Conservation (phyloP, 2,329 filamentous ascomycete genomes). For the Scedosporium boydii region DNA sequence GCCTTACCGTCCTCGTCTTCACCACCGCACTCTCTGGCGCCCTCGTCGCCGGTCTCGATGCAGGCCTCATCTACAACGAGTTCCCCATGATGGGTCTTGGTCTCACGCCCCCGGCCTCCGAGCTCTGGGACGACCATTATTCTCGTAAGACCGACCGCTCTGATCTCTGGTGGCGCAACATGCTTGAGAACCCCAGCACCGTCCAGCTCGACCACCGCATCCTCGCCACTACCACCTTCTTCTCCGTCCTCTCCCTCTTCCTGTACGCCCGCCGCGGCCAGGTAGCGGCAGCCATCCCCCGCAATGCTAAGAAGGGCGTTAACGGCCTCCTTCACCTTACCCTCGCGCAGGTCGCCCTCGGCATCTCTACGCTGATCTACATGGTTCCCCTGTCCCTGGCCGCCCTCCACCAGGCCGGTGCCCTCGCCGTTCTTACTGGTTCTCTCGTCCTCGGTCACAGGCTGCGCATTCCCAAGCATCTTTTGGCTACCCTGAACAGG, state of each 20-base stretch:
- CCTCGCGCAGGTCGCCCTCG: slow-evolving; percentile 70
- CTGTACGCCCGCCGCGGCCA: slow-evolving; percentile 65
- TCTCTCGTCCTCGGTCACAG: slow-evolving; percentile 71
- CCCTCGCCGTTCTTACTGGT: slow-evolving; percentile 73
- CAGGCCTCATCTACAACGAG: slow-evolving; percentile 96
- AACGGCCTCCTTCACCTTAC: slow-evolving; percentile 77
- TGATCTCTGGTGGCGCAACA: slow-evolving; percentile 94
- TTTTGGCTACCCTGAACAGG: slow-evolving; percentile 49
- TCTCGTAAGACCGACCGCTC: slow-evolving; percentile 65
- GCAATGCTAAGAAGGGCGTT: slow-evolving; percentile 56
- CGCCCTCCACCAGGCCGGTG: slow-evolving; percentile 86
- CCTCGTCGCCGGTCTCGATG: slow-evolving; percentile 88
- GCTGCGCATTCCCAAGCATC: slow-evolving; percentile 61
- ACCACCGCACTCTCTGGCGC: slow-evolving; percentile 87
- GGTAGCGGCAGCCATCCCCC: slow-evolving; percentile 49
- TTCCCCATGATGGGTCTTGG: slow-evolving; percentile 92
- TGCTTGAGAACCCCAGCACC: slow-evolving; percentile 91
- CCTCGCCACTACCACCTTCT: slow-evolving; percentile 82
- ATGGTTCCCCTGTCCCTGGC: slow-evolving; percentile 84
- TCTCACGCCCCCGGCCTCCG: slow-evolving; percentile 67
- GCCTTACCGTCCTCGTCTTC: slow-evolving; percentile 69
- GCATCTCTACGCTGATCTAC: slow-evolving; percentile 86
- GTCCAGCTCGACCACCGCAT: slow-evolving; percentile 95
- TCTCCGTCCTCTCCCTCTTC: slow-evolving; percentile 67
- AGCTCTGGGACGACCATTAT: slow-evolving; percentile 83